Evolutionary conservation across 2,329 filamentous ascomycete genomes (phyloP).

Genomic region (Thelonectria olida): DNA sequence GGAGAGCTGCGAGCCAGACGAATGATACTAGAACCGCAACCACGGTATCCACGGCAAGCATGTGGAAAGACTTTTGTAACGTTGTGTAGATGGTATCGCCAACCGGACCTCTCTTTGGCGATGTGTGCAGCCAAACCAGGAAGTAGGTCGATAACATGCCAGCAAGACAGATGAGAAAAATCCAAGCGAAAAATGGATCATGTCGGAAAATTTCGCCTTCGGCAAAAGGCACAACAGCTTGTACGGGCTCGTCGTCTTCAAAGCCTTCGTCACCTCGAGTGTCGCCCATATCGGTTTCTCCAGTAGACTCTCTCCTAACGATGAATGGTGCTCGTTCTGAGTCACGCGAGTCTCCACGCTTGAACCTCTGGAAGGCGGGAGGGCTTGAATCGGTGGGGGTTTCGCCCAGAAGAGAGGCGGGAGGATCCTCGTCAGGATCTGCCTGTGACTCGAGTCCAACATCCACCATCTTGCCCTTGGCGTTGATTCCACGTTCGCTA

Average conservation of each 20-base stretch:
- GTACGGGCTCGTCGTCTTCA: slow-evolving; percentile 45
- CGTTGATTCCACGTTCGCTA: slow-evolving; percentile 42
- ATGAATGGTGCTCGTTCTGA: slow-evolving; percentile 51
- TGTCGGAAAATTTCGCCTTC: slow-evolving; percentile 79
- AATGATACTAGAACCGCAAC: slow-evolving; percentile 90
- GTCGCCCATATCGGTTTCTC: slow-evolving; percentile 58
- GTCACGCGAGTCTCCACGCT: slow-evolving; percentile 46
- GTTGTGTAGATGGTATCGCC: slow-evolving; percentile 96
- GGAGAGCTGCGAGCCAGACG: slow-evolving; percentile 87
- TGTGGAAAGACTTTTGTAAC: slow-evolving; percentile 84
- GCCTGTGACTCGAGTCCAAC: slow-evolving; percentile 79
- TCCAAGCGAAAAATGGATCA: slow-evolving; percentile 90
- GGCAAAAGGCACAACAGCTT: slow-evolving; percentile 61
- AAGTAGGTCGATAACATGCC: slow-evolving; percentile 89
- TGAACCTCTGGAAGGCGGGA: slow-evolving; percentile 71
- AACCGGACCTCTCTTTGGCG: slow-evolving; percentile 74
- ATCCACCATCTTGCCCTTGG: slow-evolving; percentile 81
- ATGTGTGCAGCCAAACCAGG: slow-evolving; percentile 89
- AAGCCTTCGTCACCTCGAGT: slow-evolving; percentile 48
- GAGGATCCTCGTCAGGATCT: slow-evolving; percentile 65
- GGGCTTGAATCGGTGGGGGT: slow-evolving; percentile 61
- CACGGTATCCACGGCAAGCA: slow-evolving; percentile 89
- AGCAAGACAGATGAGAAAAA: slow-evolving; percentile 86
- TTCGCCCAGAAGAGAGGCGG: slow-evolving; percentile 68
- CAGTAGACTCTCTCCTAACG: slow-evolving; percentile 53